Evolutionary conservation across 1,139 yeast species (phyloP).

Genomic region (Suhomyces yuchorum): DNA sequence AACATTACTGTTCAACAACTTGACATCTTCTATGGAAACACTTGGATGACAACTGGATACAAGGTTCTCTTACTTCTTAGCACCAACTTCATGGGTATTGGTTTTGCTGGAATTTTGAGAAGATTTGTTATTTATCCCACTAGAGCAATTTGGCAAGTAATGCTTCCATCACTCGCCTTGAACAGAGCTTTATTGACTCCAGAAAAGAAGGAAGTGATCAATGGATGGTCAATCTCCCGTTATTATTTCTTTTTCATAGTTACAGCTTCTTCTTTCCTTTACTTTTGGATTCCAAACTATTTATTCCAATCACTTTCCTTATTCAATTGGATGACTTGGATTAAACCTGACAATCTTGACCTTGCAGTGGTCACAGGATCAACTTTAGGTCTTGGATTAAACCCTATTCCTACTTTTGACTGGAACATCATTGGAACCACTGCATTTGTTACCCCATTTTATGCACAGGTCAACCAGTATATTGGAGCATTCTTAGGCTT

Average conservation of each 20-base stretch:
- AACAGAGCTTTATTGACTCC: conserved; percentile 23
- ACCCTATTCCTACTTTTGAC: conserved; percentile 24
- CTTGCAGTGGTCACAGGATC: conserved; percentile 22
- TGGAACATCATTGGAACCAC: conserved; percentile 18
- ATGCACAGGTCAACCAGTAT: conserved; percentile 40
- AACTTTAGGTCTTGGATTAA: conserved; percentile 20
- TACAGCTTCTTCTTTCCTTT: conserved; percentile 19
- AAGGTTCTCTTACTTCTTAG: conserved; percentile 19
- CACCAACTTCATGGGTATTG: conserved; percentile 26
- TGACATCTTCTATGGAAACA: conserved; percentile 16
- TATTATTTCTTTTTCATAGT: conserved; percentile 19
- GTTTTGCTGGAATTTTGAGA: conserved; percentile 26
- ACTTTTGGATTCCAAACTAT: conserved; percentile 25
- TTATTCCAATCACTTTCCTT: conserved; percentile 19
- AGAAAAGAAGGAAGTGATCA: conserved; percentile 19
- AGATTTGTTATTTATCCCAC: conserved; percentile 22
- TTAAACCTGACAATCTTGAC: conserved; percentile 21
- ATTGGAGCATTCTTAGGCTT: conserved; percentile 40
- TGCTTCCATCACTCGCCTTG: conserved; percentile 24
- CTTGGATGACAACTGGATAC: conserved; percentile 23
- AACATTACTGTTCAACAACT: conserved; percentile 24
- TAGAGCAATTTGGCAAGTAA: conserved; percentile 21
- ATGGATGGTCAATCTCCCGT: conserved; percentile 25
- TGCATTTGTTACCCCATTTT: conserved; percentile 21
- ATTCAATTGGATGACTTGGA: conserved; percentile 28